These are phyloP conservation scores for Coleophoma crateriformis DNA, from an alignment of 2,329 filamentous ascomycete species.

Conservation along the genomic window DNA sequence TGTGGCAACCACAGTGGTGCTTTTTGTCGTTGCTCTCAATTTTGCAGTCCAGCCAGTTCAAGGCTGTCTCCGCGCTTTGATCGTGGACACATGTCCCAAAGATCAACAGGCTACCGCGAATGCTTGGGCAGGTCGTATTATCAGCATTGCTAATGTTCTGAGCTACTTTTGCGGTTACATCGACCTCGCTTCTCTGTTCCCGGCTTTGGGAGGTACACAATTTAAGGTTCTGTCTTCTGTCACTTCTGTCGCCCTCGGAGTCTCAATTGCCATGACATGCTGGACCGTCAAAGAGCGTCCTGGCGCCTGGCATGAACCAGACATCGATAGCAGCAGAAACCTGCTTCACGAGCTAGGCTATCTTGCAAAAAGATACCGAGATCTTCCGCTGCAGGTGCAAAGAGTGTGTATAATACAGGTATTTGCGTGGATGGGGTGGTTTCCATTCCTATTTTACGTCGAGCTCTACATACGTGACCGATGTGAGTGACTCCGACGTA, in stretches of 20 bases:
- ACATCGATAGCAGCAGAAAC: neutral
- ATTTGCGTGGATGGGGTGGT: constrained; percentile 27
- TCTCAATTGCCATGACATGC: neutral
- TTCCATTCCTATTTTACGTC: constrained; percentile 27
- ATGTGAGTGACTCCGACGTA: too few species aligned
- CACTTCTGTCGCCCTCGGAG: neutral
- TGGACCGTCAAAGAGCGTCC: neutral
- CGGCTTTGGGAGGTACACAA: constrained; percentile 11
- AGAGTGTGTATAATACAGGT: constrained; percentile 19
- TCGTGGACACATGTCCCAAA: constrained; percentile 24
- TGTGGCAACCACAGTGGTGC: constrained; percentile 9
- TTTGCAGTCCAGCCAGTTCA: constrained; percentile 28
- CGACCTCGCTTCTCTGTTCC: constrained; percentile 10
- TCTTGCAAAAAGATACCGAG: neutral
- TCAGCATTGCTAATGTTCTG: constrained; percentile 24
- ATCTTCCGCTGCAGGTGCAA: constrained; percentile 4
- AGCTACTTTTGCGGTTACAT: constrained; percentile 23
- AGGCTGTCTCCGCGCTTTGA: constrained; percentile 25
- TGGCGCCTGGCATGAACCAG: neutral
- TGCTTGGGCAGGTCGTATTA: constrained; percentile 23
- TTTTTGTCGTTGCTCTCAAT: constrained; percentile 22
- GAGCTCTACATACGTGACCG: too few species aligned
- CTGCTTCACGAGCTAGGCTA: neutral
- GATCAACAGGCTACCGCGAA: constrained; percentile 25
- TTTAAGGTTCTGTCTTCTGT: constrained; percentile 13